A percentile compares a stretch with the other conserved stretches of the same genome.
phyloP scores from a whole-genome alignment of 352 stramenopile genomes.

The Peronosclerospora sorghi region DNA sequence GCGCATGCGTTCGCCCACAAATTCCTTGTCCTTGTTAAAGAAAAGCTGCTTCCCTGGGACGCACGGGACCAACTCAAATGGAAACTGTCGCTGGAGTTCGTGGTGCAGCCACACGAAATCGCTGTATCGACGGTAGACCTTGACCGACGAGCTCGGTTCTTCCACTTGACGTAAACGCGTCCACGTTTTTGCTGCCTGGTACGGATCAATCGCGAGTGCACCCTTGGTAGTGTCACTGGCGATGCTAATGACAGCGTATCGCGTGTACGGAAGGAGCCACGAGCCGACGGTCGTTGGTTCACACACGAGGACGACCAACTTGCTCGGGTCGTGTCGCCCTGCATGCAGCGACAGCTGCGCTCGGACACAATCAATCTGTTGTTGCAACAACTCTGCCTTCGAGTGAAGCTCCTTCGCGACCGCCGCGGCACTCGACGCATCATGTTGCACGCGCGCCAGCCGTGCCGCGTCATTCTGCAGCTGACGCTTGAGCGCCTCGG shows the following conservation, averaged over 20 bases:
- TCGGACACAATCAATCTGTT: conserved; percentile 66
- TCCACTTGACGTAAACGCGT: conserved; percentile 61
- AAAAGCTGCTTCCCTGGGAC: conserved; percentile 71
- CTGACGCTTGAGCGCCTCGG: conserved; percentile 59
- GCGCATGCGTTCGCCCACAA: conserved; percentile 77
- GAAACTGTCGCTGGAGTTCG: conserved; percentile 52
- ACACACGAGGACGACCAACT: conserved; percentile 72
- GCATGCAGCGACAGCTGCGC: conserved; percentile 69
- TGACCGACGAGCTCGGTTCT: conserved; percentile 61
- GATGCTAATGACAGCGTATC: conserved; percentile 75
- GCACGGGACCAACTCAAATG: conserved; percentile 62
- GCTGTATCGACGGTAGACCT: conserved; percentile 78
- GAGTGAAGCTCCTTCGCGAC: conserved; percentile 59
- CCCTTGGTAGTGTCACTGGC: conserved; percentile 39
- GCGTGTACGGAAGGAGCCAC: conserved; percentile 75
- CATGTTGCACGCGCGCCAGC: conserved; percentile 55
- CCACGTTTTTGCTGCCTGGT: conserved; percentile 64
- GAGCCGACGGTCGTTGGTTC: conserved; percentile 72
- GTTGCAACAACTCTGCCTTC: conserved; percentile 57
- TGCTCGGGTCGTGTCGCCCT: conserved; percentile 59
- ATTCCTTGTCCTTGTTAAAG: conserved; percentile 80
- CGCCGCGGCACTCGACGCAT: conserved; percentile 52
- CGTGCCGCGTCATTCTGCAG: conserved; percentile 59
- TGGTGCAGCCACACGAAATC: conserved; percentile 80
- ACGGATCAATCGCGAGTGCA: conserved; percentile 41